Conservation (phyloP, 2,329 filamentous ascomycete species). For the Rhytidhysteron rufulum region DNA sequence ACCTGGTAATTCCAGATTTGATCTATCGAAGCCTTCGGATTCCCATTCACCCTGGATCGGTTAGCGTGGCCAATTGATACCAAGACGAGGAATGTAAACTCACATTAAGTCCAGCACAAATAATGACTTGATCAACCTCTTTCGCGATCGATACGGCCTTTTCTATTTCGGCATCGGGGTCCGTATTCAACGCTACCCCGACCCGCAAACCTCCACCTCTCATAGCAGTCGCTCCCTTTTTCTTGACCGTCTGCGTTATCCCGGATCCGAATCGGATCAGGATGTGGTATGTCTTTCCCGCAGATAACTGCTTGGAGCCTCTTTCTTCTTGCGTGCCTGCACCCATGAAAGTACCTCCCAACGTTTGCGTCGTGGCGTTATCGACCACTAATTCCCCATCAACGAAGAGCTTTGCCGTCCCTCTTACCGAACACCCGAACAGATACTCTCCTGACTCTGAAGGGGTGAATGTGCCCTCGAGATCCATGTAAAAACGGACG, state of each 20-base stretch:
- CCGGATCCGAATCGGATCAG: conserved; percentile 9
- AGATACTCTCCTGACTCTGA: conserved; percentile 4
- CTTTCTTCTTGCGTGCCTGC: conserved; percentile 59
- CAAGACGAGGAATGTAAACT: too few relatives aligned
- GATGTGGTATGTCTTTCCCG: conserved; percentile 49
- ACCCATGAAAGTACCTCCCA: conserved; percentile 62
- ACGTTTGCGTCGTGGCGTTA: conserved; percentile 46
- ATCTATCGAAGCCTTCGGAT: conserved; percentile 12
- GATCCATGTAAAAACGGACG: conserved; percentile 6
- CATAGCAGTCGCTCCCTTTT: conserved; percentile 3
- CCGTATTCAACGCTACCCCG: conserved; percentile 57
- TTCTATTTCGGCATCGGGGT: conserved; percentile 28
- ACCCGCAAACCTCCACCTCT: conserved; percentile 56
- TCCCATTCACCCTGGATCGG: conserved; percentile 11
- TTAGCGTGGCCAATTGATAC: too few relatives aligned
- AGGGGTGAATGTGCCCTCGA: conserved; percentile 8
- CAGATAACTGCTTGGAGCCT: conserved; percentile 53
- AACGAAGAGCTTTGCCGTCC: conserved; percentile 29
- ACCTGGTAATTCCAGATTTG: conserved; percentile 39
- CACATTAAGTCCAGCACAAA: conserved; percentile 63
- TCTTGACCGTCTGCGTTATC: conserved; percentile 3
- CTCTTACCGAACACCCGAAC: conserved; percentile 8
- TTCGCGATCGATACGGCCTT: conserved; percentile 7
- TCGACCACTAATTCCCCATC: conserved; percentile 35
- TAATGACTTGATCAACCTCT: conserved; percentile 61